Percentiles rank a stretch among this genome's conserved stretches.
phyloP scores from a whole-genome alignment of 768 basidiomycete species.

The Daedaleopsis sinensis region DNA sequence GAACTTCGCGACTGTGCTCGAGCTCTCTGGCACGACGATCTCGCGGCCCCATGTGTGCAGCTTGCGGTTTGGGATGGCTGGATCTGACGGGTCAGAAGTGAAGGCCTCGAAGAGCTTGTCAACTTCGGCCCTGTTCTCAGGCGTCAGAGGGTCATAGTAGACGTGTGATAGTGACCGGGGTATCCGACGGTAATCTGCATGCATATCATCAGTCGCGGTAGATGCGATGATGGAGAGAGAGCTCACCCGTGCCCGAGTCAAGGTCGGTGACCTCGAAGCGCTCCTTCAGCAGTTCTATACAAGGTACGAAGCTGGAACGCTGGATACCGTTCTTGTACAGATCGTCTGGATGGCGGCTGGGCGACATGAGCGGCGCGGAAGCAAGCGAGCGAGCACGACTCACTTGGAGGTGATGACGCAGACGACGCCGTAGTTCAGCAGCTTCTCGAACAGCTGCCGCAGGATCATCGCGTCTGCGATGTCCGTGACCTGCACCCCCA shows the following conservation, averaged over 20 bases:
- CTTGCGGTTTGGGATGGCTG: conserved; percentile 60
- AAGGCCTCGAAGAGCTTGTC: conserved; percentile 83
- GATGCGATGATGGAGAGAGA: neutral
- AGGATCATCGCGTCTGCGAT: conserved; percentile 99
- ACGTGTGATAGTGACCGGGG: conserved; percentile 93
- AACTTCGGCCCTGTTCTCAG: conserved; percentile 69
- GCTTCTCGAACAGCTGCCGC: conserved; percentile 81
- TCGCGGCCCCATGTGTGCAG: conserved; percentile 92
- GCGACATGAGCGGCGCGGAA: neutral
- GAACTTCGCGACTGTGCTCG: conserved; percentile 81
- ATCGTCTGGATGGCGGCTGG: conserved; percentile 94
- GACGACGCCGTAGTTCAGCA: conserved; percentile 88
- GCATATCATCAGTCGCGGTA: neutral
- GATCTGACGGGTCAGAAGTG: conserved; percentile 57
- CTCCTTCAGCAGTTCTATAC: conserved; percentile 90
- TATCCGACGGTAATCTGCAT: conserved; percentile 88
- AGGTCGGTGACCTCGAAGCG: conserved; percentile 89
- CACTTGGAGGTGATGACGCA: conserved; percentile 98
- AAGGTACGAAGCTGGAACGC: conserved; percentile 90
- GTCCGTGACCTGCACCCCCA: conserved; percentile 81
- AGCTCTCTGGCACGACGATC: conserved; percentile 78
- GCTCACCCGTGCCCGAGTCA: conserved; percentile 89
- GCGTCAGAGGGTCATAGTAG: conserved; percentile 82
- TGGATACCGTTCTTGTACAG: conserved; percentile 99
- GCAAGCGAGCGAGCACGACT: conserved; percentile 31